A percentile compares a stretch with the other conserved stretches of the same genome.
Conservation (phyloP, 2,329 filamentous ascomycete genomes). For the Fusarium sp. region DNA sequence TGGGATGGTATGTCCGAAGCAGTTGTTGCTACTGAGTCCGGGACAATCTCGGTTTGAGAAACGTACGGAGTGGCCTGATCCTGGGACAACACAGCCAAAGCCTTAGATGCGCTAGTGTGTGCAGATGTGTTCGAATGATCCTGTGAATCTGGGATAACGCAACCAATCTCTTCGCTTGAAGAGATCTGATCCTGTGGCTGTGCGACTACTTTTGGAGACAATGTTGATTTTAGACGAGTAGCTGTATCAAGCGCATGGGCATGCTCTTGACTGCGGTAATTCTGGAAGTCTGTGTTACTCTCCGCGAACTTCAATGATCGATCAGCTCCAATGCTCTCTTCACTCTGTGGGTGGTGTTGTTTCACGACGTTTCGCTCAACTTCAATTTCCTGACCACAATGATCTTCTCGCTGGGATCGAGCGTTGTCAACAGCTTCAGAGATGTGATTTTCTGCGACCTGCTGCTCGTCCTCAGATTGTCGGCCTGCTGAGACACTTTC, state of each 20-base stretch:
- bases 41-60: slow-evolving; percentile 27
- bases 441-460: background rate
- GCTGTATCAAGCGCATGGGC: background rate
- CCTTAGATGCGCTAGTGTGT: background rate
- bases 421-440: background rate
- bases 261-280: background rate
- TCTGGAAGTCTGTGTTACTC: background rate
- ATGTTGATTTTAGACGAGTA: background rate
- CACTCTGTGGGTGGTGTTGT: background rate
- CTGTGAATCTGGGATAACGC: slow-evolving; percentile 45
- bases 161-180: slow-evolving; percentile 13
- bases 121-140: slow-evolving; percentile 28
- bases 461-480: slow-evolving; percentile 1
- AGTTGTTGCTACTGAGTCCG: slow-evolving; percentile 19
- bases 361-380: background rate
- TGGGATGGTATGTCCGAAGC: slow-evolving; percentile 47
- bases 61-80: slow-evolving; percentile 7
- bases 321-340: background rate
- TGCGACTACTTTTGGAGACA: background rate
- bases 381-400: background rate
- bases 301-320: background rate
- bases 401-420: background rate
- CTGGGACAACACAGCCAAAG: slow-evolving; percentile 3
- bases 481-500: slow-evolving; percentile 6
- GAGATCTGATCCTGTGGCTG: slow-evolving; percentile 1